These are phyloP conservation scores for Epichloe elymi DNA, from an alignment of 2,329 filamentous ascomycete species.

Conservation along the genomic window DNA sequence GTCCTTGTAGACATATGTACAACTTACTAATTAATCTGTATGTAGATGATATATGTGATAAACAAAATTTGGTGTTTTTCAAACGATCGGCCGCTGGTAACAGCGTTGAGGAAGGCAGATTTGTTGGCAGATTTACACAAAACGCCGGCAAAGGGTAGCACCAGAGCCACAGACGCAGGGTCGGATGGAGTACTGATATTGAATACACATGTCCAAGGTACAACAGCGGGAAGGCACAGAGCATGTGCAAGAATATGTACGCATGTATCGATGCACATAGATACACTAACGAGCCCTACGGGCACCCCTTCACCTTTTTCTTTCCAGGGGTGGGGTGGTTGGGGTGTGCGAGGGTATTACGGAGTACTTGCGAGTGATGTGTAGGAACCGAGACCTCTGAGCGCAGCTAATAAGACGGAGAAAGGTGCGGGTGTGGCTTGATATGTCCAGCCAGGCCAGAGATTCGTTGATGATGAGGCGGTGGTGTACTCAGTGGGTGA, in stretches of 20 bases:
- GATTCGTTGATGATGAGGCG: not conserved
- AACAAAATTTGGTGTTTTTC: not conserved
- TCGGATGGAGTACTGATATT: slow-evolving; percentile 1
- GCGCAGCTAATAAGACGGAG: not conserved
- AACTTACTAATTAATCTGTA: not conserved
- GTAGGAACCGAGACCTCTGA: not conserved
- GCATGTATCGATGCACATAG: slow-evolving; percentile 4
- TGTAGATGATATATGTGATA: not conserved
- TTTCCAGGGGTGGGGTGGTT: slow-evolving; percentile 2
- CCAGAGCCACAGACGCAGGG: not conserved
- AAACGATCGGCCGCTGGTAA: not conserved
- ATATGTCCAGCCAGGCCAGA: slow-evolving; percentile 1
- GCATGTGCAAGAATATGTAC: slow-evolving; percentile 2
- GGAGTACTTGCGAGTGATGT: not conserved
- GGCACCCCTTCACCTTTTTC: not conserved
- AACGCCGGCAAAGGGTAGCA: slow-evolving; percentile 2
- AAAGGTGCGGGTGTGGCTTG: slow-evolving; percentile 3
- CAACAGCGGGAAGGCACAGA: slow-evolving; percentile 2
- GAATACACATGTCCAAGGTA: slow-evolving; percentile 4
- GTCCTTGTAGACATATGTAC: not conserved
- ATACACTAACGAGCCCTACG: slow-evolving; percentile 1
- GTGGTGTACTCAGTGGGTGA: slow-evolving; percentile 1
- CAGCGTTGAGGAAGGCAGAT: not conserved
- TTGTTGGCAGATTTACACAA: not conserved
- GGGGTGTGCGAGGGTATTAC: slow-evolving; percentile 2